Evolutionary conservation across 2,329 filamentous ascomycete species (phyloP), one percentile per base, ranked within the genome.

Genomic region (Stagonosporopsis rhizophila): DNA sequence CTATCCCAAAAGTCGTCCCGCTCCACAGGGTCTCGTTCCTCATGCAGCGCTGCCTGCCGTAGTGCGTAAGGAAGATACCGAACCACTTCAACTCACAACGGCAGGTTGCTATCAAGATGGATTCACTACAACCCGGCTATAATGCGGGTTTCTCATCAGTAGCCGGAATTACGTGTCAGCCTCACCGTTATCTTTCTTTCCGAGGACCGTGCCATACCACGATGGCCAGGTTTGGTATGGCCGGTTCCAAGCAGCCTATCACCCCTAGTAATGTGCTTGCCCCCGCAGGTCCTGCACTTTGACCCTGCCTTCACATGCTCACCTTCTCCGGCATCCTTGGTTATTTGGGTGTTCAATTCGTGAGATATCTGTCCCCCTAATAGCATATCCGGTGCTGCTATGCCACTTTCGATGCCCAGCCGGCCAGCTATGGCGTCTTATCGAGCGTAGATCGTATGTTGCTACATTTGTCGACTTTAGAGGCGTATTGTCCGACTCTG

Each of bases 111-210:
- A 40, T 15, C 41, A 30, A 9, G 17, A 20, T 27, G 22, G 32
- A 40, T 22, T 38, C n/a, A n/a, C 22, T 32, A 34, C 37, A 49
- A 32, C 42, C 20, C 53, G 38, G 37, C 37, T 28, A 38, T 19
- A 47, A n/a, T 23, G 37, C 38, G 15, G 28, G 34, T 53, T 51
- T 40, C 49, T 52, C 37, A 48, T 44, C 49, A 37, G 46, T 61
- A 45, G 50, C 39, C 35, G 44, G 46, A 58, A 59, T 65, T 63
- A 60, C 60, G 58, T 61, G 52, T 62, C 51, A 59, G 52, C 58
- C 50, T 58, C 41, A 20, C 60, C 58, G 60, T 63, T 63, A 63
- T 65, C 62, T 60, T 25, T 53, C 19, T 15, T 17, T 14, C 32
- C 51, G 46, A 55, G 48, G 32, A 32, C 50, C 56, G 52, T 54